A percentile compares a stretch with the other conserved stretches of the same genome.
Conservation (phyloP, 179 eudicot genomes). For the Silene vulgaris region DNA sequence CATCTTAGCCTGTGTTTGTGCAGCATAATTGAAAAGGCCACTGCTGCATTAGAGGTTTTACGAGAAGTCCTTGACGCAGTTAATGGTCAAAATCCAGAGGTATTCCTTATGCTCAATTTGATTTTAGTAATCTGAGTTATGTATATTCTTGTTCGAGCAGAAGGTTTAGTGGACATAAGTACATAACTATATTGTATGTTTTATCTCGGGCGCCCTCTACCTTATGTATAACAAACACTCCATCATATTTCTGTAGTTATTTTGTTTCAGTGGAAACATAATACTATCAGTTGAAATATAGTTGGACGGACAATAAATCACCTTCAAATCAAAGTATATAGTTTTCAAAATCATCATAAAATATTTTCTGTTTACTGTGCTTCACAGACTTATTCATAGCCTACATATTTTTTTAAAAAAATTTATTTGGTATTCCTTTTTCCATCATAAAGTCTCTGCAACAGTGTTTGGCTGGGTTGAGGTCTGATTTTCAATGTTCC, state of each 20-base stretch:
- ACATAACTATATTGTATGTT: background rate
- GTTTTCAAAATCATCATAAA: background rate
- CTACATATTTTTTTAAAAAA: background rate
- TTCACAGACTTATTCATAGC: background rate
- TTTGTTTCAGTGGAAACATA: background rate
- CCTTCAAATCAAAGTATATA: background rate
- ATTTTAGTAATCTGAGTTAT: background rate
- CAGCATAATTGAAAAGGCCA: constrained; percentile 90
- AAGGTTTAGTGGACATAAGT: background rate
- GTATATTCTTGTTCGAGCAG: background rate
- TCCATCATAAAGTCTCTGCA: background rate
- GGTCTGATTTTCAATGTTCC: constrained; percentile 14
- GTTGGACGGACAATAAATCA: background rate
- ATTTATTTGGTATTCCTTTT: background rate
- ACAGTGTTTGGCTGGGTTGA: background rate
- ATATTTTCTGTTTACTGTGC: background rate
- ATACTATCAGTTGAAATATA: background rate
- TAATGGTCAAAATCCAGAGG: constrained; percentile 75
- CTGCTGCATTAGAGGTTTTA: constrained; percentile 75
- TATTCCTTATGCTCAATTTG: constrained; percentile 19
- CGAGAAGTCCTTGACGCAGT: constrained; percentile 87
- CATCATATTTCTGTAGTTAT: background rate
- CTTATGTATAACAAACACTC: background rate
- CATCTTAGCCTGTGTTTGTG: constrained; percentile 8
- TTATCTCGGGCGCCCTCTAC: background rate